Evolutionary conservation across 805 yeast genomes (phyloP).

Genomic region (Tetrapisispora taiwanensis): DNA sequence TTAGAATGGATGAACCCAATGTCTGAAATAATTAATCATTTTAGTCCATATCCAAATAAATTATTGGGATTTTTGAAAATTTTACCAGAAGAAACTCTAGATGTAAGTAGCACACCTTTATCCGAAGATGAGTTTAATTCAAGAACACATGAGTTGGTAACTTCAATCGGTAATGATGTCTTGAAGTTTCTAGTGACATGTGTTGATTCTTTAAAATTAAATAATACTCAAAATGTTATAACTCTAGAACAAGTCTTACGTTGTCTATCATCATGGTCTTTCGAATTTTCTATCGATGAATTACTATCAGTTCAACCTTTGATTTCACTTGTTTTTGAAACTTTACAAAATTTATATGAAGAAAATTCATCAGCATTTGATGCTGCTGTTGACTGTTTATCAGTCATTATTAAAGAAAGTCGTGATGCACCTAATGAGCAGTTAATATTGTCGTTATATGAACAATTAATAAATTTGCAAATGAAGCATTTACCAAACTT

Average conservation of each 20-base stretch:
- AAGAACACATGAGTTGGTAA: constrained; percentile 55
- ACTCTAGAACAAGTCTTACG: constrained; percentile 41
- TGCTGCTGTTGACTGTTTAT: constrained; percentile 76
- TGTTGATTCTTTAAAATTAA: constrained; percentile 15
- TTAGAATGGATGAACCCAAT: constrained; percentile 64
- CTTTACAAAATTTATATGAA: constrained; percentile 37
- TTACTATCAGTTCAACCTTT: constrained; percentile 57
- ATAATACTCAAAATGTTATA: constrained; percentile 20
- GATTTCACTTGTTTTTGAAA: constrained; percentile 56
- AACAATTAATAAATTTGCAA: constrained; percentile 55
- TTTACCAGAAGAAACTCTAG: constrained; percentile 83
- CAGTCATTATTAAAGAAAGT: constrained; percentile 72
- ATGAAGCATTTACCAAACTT: constrained; percentile 36
- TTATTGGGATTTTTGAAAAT: constrained; percentile 75
- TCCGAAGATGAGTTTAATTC: constrained; percentile 68
- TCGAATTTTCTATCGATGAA: constrained; percentile 67
- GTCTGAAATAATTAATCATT: constrained; percentile 46
- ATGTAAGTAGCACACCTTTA: constrained; percentile 64
- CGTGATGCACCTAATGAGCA: constrained; percentile 58
- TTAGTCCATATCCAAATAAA: constrained; percentile 33
- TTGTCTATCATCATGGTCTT: constrained; percentile 84
- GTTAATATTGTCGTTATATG: constrained; percentile 55
- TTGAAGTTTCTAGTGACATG: constrained; percentile 50
- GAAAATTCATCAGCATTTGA: constrained; percentile 51
- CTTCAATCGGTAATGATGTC: constrained; percentile 58